Evolutionary conservation across 495 filamentous ascomycete species (phyloP), one percentile per base, ranked within the genome.

Genomic region (Trichoderma orchidacearum): DNA sequence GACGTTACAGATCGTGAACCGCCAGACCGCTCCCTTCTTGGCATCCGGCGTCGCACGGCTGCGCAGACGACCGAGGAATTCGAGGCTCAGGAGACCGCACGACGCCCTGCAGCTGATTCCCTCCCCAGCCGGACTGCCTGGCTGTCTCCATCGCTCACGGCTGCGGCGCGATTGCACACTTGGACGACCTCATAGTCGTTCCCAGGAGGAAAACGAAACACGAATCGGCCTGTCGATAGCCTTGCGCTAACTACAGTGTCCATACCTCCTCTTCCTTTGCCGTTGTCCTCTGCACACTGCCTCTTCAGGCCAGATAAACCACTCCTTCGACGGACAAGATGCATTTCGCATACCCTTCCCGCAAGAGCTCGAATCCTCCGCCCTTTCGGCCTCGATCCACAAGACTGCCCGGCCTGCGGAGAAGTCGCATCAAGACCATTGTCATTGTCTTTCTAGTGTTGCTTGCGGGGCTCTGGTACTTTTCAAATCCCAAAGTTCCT

Each of bases 301-400:
- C n/a, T n/a, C n/a, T n/a, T n/a, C n/a, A n/a, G n/a, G n/a, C n/a
- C n/a, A n/a, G n/a, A n/a, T n/a, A n/a, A n/a, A n/a, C n/a, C n/a
- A n/a, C n/a, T n/a, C 28, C 27, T 13, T 6, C 3, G n/a, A 50
- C 38, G 41, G 12, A 5, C 48, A 71, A 61, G 59, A 96, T 97
- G 92, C 92, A 97, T 65, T 91, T 90, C 76, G 92, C 92, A 55
- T 73, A 92, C 59, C 91, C 90, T 56, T 83, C 89, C 57, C 85
- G 90, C 64, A 93, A 87, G 70, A 81, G 81, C 62, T 87, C 84
- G 56, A 79, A 83, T 61, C 79, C 86, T 54, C 82, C 84, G 30
- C 79, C 77, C 28, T 83, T 75, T 63, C 63, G 74, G 35, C 69
- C 80, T 32, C 80, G 83, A 61, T 74, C 82, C 30, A 76, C 82